Base-by-base conservation (phyloP, 192 early-diverging fungal species). In the Backusella mclennaniae region DNA sequence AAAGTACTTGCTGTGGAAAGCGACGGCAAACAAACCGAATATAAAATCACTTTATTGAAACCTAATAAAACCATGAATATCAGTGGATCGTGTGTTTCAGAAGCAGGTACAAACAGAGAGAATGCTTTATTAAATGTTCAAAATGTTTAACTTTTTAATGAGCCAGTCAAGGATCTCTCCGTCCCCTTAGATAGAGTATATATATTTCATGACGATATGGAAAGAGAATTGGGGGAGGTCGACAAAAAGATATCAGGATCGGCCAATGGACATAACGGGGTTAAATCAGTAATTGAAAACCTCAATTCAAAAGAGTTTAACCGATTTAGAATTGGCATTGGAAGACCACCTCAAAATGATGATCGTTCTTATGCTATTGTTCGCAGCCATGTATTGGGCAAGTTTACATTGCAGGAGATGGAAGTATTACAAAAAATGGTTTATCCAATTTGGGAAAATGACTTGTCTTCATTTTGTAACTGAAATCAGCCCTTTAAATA, bases 151-250 rank as follows among this genome's bases (percentile, higher is more conserved):
- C 11, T 41, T 44, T 15, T 44, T 15, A 49, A 15, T 1, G 6
- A 33, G 4, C 14, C 0, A 89, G 90, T 84, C 3, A 77, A 71
- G 21, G 87, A 88, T 7, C 76, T 90, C 6, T 68, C 76, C 8
- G 78, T 92, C 8, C 35, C 77, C 1, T 36, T 76, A 2, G 72
- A 76, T 8, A 78, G 91, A 42, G 56, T 92, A 1, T 81, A 91
- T 53, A 82, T 95, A 1, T 77, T 93, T 6, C 93, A 95, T 76
- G 93, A 95, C 69, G 93, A 95, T 77, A 80, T 95, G 79, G 84
- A 93, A 66, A 85, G 90, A 11, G 84, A 86, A 15, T 66, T 93
- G 8, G 92, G 90, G 11, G 87, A 87, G 70, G 46, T 92, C 0
- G 85, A 88, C 6, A 73, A 87, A 35, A 95, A 95, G 74, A 39